Evolutionary conservation across 2,329 filamentous ascomycete species (phyloP), one percentile per base, ranked within the genome.

Genomic region (Diaporthe capsici): DNA sequence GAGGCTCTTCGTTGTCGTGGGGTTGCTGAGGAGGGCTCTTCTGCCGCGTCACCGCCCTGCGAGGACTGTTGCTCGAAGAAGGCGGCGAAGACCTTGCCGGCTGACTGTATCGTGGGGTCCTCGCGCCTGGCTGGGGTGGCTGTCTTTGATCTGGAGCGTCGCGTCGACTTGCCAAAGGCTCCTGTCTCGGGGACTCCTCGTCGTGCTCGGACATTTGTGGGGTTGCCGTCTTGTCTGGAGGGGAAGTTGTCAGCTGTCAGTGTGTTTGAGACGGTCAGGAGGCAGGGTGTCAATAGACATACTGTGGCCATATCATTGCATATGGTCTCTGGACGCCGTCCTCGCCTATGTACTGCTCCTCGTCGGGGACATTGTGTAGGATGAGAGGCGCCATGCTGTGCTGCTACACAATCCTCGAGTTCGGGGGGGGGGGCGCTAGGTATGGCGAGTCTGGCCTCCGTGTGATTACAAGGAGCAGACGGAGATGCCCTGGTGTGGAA

Each of bases 301-400:
- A 92, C 91, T 91, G 89, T 80, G 90, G 88, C 80, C 91, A 92
- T 51, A 92, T 87, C 88, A 93, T 91, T 77, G 91, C 92, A 81
- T 92, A 93, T 2, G 92, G 92, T 77, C 92, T 86, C 82, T 90
- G 90, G 78, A 93, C 82, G 77, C 92, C 92, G 83, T 93, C 92
- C 72, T 92, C 90, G 75, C 92, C 92, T 8, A 91, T 84, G 81
- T 92, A 93, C 68, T 91, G 89, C 81, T 93, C 92, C 70, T 93
- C 91, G 78, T 93, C 91, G 74, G 91, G 91, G 78, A 93, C 92
- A 81, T 92, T 93, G 81, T 93, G 92, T 47, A 93, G 85, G 80
- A 93, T 92, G 75, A 93, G 85, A 79, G 92, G 92, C 75, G 91
- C 88, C 91, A 92, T 93, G 78, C 78, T 81, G 74, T 55, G 71